A percentile compares a stretch with the other conserved stretches of the same genome.
These are phyloP conservation scores for Noccaea bulbosa DNA, from an alignment of 345 rosid species.

Conservation along the genomic window DNA sequence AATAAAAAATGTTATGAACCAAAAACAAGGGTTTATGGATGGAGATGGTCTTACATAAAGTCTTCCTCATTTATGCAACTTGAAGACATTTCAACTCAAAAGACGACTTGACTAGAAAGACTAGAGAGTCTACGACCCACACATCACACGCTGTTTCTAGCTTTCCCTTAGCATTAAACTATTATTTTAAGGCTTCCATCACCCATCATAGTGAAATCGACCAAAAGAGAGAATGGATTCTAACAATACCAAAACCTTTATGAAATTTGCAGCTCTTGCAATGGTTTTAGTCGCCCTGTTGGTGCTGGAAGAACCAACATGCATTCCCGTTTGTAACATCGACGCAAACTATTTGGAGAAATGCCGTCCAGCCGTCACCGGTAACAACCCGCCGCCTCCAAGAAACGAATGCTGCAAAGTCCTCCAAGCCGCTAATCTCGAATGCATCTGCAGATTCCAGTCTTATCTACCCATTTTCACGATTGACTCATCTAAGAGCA, in stretches of 20 bases:
- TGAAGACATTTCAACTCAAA: constrained; percentile 4
- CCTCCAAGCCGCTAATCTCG: constrained; percentile 44
- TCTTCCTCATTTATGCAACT: not conserved
- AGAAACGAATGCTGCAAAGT: constrained; percentile 48
- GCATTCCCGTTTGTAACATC: constrained; percentile 45
- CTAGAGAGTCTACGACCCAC: constrained; percentile 28
- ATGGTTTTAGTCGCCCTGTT: constrained; percentile 21
- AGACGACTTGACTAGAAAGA: constrained; percentile 23
- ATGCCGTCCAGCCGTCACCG: constrained; percentile 56
- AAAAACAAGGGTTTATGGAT: too few species aligned
- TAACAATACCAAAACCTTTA: constrained; percentile 26
- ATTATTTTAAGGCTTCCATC: too few species aligned
- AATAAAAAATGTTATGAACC: too few species aligned
- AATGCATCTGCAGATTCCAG: constrained; percentile 57
- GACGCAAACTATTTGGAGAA: constrained; percentile 40
- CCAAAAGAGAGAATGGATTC: constrained; percentile 20
- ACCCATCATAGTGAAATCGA: too few species aligned
- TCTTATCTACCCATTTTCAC: constrained; percentile 46
- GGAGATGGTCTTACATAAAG: too few species aligned
- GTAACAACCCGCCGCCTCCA: constrained; percentile 52
- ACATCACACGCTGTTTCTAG: constrained; percentile 4
- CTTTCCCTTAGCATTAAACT: not conserved
- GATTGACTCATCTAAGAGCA: constrained; percentile 18
- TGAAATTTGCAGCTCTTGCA: constrained; percentile 30
- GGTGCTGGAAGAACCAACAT: constrained; percentile 31